Percentiles rank a stretch among this genome's conserved stretches.
phyloP scores from a whole-genome alignment of 306 rosid genomes.

The Ziziphus jujuba region DNA sequence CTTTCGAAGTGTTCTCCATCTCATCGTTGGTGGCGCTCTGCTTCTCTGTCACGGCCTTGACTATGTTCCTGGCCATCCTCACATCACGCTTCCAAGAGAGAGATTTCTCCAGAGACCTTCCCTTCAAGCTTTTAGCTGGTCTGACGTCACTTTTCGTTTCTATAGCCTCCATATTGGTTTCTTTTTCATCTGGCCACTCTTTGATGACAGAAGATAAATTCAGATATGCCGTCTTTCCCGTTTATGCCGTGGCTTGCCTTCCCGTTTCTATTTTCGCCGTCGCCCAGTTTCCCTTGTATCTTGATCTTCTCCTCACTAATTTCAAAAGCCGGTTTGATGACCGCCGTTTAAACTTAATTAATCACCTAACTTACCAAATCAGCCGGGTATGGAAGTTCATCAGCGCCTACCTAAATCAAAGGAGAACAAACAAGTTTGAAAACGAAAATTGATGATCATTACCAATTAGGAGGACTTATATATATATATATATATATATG shows the following conservation, averaged over 20 bases:
- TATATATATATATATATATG: too few species aligned
- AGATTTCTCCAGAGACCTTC: neutral
- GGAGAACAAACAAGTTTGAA: too few species aligned
- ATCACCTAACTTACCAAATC: too few species aligned
- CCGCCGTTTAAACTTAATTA: too few species aligned
- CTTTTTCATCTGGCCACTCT: neutral
- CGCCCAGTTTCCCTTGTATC: neutral
- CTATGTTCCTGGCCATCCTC: conserved; percentile 18
- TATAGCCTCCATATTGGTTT: neutral
- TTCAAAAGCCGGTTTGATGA: neutral
- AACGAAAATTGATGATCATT: too few species aligned
- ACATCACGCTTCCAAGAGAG: conserved; percentile 8
- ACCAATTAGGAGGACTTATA: too few species aligned
- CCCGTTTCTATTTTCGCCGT: neutral
- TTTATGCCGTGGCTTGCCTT: neutral
- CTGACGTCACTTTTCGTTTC: neutral
- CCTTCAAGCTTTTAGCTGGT: conserved; percentile 12
- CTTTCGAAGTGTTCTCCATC: conserved; percentile 26
- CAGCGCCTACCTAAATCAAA: too few species aligned
- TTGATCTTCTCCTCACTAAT: neutral
- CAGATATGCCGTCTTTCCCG: neutral
- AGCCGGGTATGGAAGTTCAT: too few species aligned
- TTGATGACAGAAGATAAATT: neutral
- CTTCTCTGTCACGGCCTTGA: neutral
- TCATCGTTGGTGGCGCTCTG: conserved; percentile 29